Percentiles rank a stretch among this genome's conserved stretches.
Conservation (phyloP, 2,329 filamentous ascomycete genomes). For the Aspergillus udagawae region DNA sequence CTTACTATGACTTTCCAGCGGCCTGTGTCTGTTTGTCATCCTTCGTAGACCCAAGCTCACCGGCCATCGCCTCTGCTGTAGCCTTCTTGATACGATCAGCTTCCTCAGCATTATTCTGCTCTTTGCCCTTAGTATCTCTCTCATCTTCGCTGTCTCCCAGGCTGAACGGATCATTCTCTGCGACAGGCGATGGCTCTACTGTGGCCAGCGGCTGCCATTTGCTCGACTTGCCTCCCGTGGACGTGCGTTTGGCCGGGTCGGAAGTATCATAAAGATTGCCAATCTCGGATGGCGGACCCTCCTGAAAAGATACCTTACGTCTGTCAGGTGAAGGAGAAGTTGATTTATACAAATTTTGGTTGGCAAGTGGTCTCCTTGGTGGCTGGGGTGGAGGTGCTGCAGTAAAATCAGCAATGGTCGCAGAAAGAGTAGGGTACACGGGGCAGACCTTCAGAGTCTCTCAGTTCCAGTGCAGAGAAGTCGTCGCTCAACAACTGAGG, state of each 20-base stretch:
- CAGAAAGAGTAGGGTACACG: not conserved
- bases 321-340: slow-evolving; percentile 52
- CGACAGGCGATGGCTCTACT: slow-evolving; percentile 78
- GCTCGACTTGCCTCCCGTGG: slow-evolving; percentile 63
- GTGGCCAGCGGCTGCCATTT: slow-evolving; percentile 96
- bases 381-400: slow-evolving; percentile 52
- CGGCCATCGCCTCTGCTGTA: slow-evolving; percentile 48
- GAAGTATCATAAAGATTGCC: slow-evolving; percentile 66
- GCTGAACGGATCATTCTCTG: slow-evolving; percentile 93
- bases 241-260: slow-evolving; percentile 51
- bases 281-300: slow-evolving; percentile 73
- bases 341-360: slow-evolving; percentile 76
- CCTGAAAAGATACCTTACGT: slow-evolving; percentile 56
- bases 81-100: slow-evolving; percentile 63
- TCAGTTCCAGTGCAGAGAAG: slow-evolving; percentile 65
- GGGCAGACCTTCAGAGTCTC: slow-evolving; percentile 56
- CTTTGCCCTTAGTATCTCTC: slow-evolving; percentile 68
- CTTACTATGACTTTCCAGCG: slow-evolving; percentile 22
- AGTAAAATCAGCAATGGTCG: slow-evolving; percentile 1
- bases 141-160: slow-evolving; percentile 95
- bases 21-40: slow-evolving; percentile 22
- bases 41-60: slow-evolving; percentile 31
- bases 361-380: slow-evolving; percentile 62
- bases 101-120: slow-evolving; percentile 48
- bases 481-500: slow-evolving; percentile 86